Conservation (phyloP, 192 early-diverging fungal genomes). For the Phlyctochytrium planicorne region DNA sequence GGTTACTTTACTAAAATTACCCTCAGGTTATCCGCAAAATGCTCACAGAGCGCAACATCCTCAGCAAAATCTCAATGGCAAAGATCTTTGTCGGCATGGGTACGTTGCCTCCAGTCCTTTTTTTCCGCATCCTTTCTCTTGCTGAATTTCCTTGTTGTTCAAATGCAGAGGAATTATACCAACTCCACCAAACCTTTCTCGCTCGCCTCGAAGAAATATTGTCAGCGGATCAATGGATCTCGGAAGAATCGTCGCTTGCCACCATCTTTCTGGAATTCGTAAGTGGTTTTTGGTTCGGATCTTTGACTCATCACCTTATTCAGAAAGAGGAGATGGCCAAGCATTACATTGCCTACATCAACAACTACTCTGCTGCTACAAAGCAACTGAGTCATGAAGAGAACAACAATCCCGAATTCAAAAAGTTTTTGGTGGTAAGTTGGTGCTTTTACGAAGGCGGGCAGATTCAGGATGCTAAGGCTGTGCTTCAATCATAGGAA, state of each 20-base stretch:
- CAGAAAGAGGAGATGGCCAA: slow-evolving; percentile 40
- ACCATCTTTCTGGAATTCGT: slow-evolving; percentile 41
- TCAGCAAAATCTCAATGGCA: slow-evolving; percentile 32
- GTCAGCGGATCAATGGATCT: slow-evolving; percentile 28
- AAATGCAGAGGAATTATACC: slow-evolving; percentile 31
- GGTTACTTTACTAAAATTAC: background rate
- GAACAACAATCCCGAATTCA: slow-evolving; percentile 34
- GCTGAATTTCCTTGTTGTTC: too few relatives aligned
- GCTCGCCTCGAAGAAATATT: slow-evolving; percentile 38
- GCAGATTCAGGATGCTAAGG: background rate
- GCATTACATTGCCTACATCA: slow-evolving; percentile 40
- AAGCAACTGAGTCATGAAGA: slow-evolving; percentile 38
- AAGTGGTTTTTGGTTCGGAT: slow-evolving; percentile 2
- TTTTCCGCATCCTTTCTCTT: background rate
- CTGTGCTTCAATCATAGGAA: too few relatives aligned
- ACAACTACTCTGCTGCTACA: slow-evolving; percentile 33
- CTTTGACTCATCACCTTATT: background rate
- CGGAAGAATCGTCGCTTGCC: slow-evolving; percentile 33
- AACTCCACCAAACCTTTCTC: slow-evolving; percentile 35
- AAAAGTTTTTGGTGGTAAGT: slow-evolving; percentile 15
- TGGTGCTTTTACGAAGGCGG: background rate
- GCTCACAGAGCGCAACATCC: slow-evolving; percentile 29
- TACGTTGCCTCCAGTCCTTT: slow-evolving; percentile 1
- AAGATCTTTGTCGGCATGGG: slow-evolving; percentile 46
- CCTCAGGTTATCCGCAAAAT: slow-evolving; percentile 33